phyloP scores from a whole-genome alignment of 176 grass and related monocot species.

The Sorghum bicolor region DNA sequence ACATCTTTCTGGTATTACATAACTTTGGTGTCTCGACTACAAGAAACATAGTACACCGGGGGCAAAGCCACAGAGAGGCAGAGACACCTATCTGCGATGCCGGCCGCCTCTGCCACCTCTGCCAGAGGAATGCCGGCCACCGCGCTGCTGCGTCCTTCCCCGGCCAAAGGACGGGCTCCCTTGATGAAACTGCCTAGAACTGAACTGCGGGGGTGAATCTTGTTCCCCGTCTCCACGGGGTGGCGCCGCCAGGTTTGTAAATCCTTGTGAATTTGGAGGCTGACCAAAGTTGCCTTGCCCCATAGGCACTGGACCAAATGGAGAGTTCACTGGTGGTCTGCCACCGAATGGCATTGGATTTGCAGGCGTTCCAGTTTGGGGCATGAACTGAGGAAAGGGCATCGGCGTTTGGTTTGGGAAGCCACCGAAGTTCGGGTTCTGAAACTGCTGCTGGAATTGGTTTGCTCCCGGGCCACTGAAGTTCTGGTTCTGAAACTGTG shows the following conservation, averaged over 20 bases:
- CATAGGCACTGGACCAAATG: constrained; percentile 26
- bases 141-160: constrained; percentile 43
- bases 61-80: not conserved
- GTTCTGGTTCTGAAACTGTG: constrained; percentile 44
- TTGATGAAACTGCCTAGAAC: constrained; percentile 37
- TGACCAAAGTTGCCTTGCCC: constrained; percentile 43
- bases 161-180: constrained; percentile 53
- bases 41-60: not conserved
- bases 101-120: constrained; percentile 44
- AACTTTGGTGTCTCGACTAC: not conserved
- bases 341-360: constrained; percentile 31
- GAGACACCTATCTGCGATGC: constrained; percentile 26
- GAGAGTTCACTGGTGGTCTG: constrained; percentile 22
- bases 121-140: constrained; percentile 44
- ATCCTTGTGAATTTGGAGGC: constrained; percentile 22
- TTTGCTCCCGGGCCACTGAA: constrained; percentile 31
- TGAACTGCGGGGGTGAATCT: constrained; percentile 24
- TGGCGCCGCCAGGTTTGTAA: not conserved
- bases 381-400: constrained; percentile 39
- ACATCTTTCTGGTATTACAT: not conserved
- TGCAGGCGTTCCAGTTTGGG: constrained; percentile 8
- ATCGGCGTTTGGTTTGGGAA: constrained; percentile 45
- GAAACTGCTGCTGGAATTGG: constrained; percentile 39
- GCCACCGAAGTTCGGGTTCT: constrained; percentile 41
- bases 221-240: constrained; percentile 9